Base-by-base conservation (phyloP, 176 grass and related monocot species). In the Rhynchospora breviuscula region DNA sequence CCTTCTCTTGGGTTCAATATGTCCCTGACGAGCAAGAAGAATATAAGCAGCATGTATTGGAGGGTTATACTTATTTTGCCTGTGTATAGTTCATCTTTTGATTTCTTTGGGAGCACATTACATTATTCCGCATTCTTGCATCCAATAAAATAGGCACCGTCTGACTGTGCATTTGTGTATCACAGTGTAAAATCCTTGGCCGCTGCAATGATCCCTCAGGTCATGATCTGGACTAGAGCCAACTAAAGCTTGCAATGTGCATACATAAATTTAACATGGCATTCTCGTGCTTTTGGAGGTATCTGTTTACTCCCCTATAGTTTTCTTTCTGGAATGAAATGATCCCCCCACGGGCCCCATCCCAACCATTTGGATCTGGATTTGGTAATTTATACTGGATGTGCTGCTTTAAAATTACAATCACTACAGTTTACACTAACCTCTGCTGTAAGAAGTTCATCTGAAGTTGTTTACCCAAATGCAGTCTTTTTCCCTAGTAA, bases 201-300 rank as follows among this genome's bases (percentile, higher is more conserved):
- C 1, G 15, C 22, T 54, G 72, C 72, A 53, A 54, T 76, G 19
- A 76, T 53, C 22, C 22, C 29, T 76, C 49, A 17, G 53, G 21
- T 51, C 21, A 3, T 77, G 49, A 52, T 52, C 6, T 8, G 49
- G 23, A 31, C 12, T 2, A 31, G 22, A 53, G 12, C 73, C 49
- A 31, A 56, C 51, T 77, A 29, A 77, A 52, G 21, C 73, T 77
- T 56, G 49, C 54, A 56, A 77, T 33, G 49, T 77, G 48, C 6
- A 6, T 77, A 9, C 73, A 17, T 52, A 54, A 56, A 54, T 54
- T 54, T 77, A 56, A 77, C 72, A 56, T 31, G 49, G 44, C 7
- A 77, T 77, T 77, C 23, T 77, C 22, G 73, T 77, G 72, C 72
- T 76, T 56, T 31, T 22, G 49, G 48, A 76, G 70, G 49, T 56